Evolutionary conservation across 352 stramenopile species (phyloP).

Genomic region (Pythium rishiriense): DNA sequence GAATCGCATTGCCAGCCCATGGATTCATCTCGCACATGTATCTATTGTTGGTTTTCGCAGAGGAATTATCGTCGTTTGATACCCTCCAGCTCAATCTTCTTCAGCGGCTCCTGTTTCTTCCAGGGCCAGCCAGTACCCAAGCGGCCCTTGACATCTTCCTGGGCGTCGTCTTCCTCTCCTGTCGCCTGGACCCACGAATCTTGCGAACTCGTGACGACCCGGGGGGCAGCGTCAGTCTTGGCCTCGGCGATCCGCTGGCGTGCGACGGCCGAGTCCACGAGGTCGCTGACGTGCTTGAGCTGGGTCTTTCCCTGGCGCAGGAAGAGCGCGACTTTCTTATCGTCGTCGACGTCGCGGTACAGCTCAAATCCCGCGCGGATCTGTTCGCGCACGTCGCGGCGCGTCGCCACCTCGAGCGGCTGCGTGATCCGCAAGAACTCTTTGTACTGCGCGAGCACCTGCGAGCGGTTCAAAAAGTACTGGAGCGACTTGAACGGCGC

Average conservation of each 20-base stretch:
- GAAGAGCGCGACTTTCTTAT: conserved; percentile 45
- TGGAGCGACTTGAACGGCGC: conserved; percentile 61
- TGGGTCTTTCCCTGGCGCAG: conserved; percentile 60
- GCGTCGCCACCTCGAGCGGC: conserved; percentile 42
- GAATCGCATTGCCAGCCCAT: not conserved
- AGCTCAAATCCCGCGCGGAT: conserved; percentile 62
- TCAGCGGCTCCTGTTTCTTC: conserved; percentile 45
- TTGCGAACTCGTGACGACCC: conserved; percentile 4
- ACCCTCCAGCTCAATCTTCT: conserved; percentile 59
- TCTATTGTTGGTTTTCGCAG: not conserved
- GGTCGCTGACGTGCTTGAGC: conserved; percentile 66
- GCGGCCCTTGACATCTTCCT: conserved; percentile 59
- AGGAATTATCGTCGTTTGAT: conserved; percentile 33
- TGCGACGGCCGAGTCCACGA: conserved; percentile 65
- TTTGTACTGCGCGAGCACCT: conserved; percentile 60
- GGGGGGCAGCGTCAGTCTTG: not conserved
- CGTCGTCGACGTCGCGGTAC: conserved; percentile 50
- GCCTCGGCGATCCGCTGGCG: conserved; percentile 34
- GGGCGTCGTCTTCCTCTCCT: conserved; percentile 27
- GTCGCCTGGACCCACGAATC: conserved; percentile 38
- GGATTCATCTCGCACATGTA: not conserved
- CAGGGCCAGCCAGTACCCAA: conserved; percentile 66
- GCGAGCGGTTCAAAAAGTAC: conserved; percentile 73
- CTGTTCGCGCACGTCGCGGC: conserved; percentile 57
- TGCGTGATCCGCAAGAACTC: conserved; percentile 63